Evolutionary conservation across 1,284 basidiomycete genomes (phyloP).

Genomic region (Pyrrhoderma noxium): DNA sequence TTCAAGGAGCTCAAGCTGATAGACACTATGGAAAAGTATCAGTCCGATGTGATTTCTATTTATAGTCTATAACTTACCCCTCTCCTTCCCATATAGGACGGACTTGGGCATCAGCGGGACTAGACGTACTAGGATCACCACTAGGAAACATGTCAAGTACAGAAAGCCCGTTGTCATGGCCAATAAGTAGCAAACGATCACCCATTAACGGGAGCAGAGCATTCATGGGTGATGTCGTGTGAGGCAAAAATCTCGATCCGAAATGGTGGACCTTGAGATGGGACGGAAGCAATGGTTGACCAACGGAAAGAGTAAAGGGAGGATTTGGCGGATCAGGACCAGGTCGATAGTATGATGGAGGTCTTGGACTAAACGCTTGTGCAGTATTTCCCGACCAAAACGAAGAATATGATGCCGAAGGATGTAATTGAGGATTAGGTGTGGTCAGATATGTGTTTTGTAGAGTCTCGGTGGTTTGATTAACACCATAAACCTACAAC

Average conservation of each 20-base stretch:
- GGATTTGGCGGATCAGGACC: constrained; percentile 3
- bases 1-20: constrained; percentile 69
- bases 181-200: constrained; percentile 59
- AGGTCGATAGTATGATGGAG: constrained; percentile 12
- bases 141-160: constrained; percentile 71
- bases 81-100: constrained; percentile 68
- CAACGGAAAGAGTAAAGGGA: constrained; percentile 37
- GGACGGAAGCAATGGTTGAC: constrained; percentile 46
- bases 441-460: not conserved
- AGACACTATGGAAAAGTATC: constrained; percentile 41
- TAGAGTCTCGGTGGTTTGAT: not conserved
- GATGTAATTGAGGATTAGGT: not conserved
- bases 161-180: constrained; percentile 68
- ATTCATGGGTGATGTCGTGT: constrained; percentile 61
- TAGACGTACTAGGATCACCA: constrained; percentile 31
- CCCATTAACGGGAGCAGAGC: constrained; percentile 62
- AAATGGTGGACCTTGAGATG: constrained; percentile 66
- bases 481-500: not conserved
- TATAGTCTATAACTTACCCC: constrained; percentile 42
- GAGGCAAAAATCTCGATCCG: constrained; percentile 77
- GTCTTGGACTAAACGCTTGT: constrained; percentile 2
- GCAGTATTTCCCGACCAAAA: constrained; percentile 10
- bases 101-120: constrained; percentile 61
- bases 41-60: constrained; percentile 4
- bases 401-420: constrained; percentile 8